phyloP scores from a whole-genome alignment of 768 basidiomycete genomes.

The Mycena metata region DNA sequence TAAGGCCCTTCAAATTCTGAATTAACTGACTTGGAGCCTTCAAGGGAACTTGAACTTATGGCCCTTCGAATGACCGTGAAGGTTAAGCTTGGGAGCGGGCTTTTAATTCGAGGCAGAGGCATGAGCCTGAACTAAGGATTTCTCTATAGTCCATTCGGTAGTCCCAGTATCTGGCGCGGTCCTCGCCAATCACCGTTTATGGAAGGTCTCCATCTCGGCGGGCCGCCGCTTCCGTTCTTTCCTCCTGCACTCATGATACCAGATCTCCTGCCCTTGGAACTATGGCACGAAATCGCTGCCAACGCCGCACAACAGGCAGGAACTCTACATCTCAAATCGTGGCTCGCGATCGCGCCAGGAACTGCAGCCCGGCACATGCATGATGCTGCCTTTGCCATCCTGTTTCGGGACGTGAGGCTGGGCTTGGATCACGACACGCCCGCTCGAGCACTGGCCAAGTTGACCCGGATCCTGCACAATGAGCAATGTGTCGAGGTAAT shows the following conservation, averaged over 20 bases:
- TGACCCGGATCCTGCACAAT: background rate
- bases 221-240: no score
- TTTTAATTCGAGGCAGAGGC: no score
- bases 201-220: no score
- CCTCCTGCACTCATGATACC: background rate
- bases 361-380: background rate
- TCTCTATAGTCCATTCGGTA: no score
- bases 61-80: no score
- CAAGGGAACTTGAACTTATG: no score
- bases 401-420: background rate
- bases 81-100: no score
- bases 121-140: no score
- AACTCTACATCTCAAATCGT: background rate
- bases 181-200: no score
- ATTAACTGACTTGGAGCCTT: no score
- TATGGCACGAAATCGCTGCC: background rate
- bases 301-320: background rate
- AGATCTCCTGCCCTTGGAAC: background rate
- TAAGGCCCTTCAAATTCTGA: no score
- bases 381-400: constrained; percentile 1
- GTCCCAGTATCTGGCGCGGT: no score
- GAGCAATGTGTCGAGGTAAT: background rate
- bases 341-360: background rate
- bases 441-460: background rate
- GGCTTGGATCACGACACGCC: background rate